These are phyloP conservation scores for Wickerhamiella musiphila DNA, from an alignment of 805 yeast genomes.

Conservation along the genomic window DNA sequence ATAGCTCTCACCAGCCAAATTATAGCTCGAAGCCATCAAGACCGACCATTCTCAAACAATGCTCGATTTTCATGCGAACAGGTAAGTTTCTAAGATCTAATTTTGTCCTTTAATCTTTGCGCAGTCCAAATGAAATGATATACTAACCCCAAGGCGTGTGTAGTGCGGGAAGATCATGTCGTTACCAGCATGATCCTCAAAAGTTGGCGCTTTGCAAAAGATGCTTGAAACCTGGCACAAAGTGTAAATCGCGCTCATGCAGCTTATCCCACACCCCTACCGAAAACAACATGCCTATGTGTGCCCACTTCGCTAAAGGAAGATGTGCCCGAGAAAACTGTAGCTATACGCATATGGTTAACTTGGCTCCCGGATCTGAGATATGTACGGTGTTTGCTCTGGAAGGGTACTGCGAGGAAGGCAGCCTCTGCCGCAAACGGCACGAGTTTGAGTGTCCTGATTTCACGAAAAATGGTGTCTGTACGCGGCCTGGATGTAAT, in stretches of 20 bases:
- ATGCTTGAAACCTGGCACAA: conserved; percentile 27
- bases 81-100: conserved; percentile 11
- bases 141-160: conserved; percentile 31
- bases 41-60: conserved; percentile 12
- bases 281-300: conserved; percentile 44
- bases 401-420: conserved; percentile 52
- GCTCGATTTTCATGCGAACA: conserved; percentile 18
- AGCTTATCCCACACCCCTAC: conserved; percentile 37
- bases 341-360: conserved; percentile 31
- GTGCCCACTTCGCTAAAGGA: conserved; percentile 33
- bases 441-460: conserved; percentile 60
- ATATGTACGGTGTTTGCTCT: conserved; percentile 52
- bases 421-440: conserved; percentile 35
- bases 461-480: conserved; percentile 39
- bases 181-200: conserved; percentile 32
- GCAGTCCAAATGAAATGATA: too few species aligned
- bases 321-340: conserved; percentile 34
- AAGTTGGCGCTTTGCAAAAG: conserved; percentile 40
- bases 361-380: conserved; percentile 26
- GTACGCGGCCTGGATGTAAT: conserved; percentile 38
- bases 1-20: too few species aligned
- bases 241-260: conserved; percentile 37
- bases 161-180: conserved; percentile 33
- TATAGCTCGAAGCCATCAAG: neutral
- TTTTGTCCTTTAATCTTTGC: too few species aligned